phyloP scores from a whole-genome alignment of 306 rosid species.

The Medicago arabica region DNA sequence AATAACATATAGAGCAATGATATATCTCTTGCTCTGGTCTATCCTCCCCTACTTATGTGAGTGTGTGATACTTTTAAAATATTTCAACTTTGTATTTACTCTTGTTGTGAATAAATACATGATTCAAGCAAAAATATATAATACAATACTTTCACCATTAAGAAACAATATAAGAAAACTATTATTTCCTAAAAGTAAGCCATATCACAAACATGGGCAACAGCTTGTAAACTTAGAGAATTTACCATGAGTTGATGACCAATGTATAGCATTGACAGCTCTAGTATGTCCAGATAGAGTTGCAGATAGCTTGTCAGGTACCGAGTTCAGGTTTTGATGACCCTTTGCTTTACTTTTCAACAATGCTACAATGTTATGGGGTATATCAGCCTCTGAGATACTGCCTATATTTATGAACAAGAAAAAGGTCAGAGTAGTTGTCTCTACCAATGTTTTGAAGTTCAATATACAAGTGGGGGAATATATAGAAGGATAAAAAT shows the following conservation, averaged over 20 bases:
- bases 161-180: too few relatives aligned
- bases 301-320: constrained; percentile 57
- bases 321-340: constrained; percentile 36
- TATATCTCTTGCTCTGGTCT: constrained; percentile 14
- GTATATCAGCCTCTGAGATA: constrained; percentile 63
- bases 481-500: constrained; percentile 15
- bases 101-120: constrained; percentile 4
- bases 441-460: constrained; percentile 20
- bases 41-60: neutral
- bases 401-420: constrained; percentile 58
- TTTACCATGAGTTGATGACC: constrained; percentile 81
- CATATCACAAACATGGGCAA: constrained; percentile 25
- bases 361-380: constrained; percentile 51
- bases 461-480: constrained; percentile 17
- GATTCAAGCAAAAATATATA: constrained; percentile 23
- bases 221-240: constrained; percentile 31
- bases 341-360: constrained; percentile 62
- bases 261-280: constrained; percentile 77
- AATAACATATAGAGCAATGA: constrained; percentile 43
- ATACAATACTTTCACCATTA: neutral
- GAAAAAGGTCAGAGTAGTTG: constrained; percentile 28
- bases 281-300: constrained; percentile 62
- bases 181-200: neutral
- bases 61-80: constrained; percentile 28
- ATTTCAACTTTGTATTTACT: constrained; percentile 15